Evolutionary conservation across 768 basidiomycete species (phyloP), one percentile per base, ranked within the genome.

Genomic region (Xanthoconium stramineum): DNA sequence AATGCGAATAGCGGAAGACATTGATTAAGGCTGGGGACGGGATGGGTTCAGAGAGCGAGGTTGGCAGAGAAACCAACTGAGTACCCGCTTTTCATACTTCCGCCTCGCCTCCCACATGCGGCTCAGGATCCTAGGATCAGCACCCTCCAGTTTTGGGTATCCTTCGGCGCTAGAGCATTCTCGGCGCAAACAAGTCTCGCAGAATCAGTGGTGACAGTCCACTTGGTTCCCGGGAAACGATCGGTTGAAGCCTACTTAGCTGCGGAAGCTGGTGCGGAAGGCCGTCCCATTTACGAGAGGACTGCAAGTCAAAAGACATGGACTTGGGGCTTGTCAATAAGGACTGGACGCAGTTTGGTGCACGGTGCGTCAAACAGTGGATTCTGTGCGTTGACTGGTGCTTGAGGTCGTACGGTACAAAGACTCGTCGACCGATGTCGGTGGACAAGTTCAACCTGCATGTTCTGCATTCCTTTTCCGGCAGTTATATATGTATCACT

Each of bases 61-160:
- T 15, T 30, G 14, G 13, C 10, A 8, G 32, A 47, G 47, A 51
- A n/a, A 35, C 43, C 38, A 10, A 15, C 19, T 10, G 28, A 37
- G 50, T 35, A 29, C 46, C 13, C 52, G 10, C 42, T 17, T 35
- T 43, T 48, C 10, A 58, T 54, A 36, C 33, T 19, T 46, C n/a
- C 4, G 57, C 67, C 66, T 69, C 53, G 30, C 57, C 35, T 56
- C 11, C 13, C 40, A 49, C 67, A 57, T 53, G 66, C 33, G 66
- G 63, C 49, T 47, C 11, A 20, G 35, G 46, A 32, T 6, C 45
- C 29, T 51, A 49, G 33, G 67, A 67, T 67, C 67, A 56, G 7
- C 62, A 2, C 32, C 38, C 19, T 44, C 66, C 43, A 43, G 24
- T 44, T 58, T 51, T 50, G 44, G 64, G 56, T 44, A 52, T 54